Evolutionary conservation across 2,329 filamentous ascomycete genomes (phyloP).

Genomic region (Colletotrichum sp.): DNA sequence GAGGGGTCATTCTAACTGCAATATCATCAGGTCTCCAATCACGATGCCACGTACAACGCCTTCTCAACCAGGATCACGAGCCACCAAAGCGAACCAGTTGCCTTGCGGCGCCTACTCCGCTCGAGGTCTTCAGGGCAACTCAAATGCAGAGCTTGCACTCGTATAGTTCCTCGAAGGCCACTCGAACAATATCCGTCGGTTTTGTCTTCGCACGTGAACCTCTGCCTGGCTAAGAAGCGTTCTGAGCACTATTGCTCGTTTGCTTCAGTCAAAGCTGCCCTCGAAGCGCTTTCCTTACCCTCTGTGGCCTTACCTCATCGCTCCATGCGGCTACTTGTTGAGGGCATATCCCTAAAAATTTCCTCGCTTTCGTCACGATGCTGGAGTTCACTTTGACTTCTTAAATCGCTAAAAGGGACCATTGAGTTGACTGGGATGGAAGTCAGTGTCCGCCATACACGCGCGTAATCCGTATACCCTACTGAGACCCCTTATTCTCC

Average conservation of each 20-base stretch:
- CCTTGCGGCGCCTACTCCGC: neutral
- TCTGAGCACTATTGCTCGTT: neutral
- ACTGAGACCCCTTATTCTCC: no score
- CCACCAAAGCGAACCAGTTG: neutral
- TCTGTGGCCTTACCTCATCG: rapidly evolving
- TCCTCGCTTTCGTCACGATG: neutral
- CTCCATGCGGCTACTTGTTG: neutral
- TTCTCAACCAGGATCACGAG: neutral
- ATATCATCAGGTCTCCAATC: neutral
- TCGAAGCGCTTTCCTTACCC: neutral
- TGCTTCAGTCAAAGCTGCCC: neutral
- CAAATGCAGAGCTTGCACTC: neutral
- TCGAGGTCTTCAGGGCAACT: neutral
- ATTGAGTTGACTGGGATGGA: neutral
- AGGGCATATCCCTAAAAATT: neutral
- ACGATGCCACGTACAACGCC: neutral
- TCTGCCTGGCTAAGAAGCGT: neutral
- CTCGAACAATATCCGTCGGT: neutral
- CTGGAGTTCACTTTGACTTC: neutral
- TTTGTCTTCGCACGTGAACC: neutral
- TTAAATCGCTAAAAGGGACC: neutral
- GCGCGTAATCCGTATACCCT: no score
- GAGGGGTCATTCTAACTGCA: neutral
- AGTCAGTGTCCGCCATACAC: no score
- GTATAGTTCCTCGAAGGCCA: neutral